Conservation (phyloP, 1,284 basidiomycete genomes). For the Cystobasidium pallidum region DNA sequence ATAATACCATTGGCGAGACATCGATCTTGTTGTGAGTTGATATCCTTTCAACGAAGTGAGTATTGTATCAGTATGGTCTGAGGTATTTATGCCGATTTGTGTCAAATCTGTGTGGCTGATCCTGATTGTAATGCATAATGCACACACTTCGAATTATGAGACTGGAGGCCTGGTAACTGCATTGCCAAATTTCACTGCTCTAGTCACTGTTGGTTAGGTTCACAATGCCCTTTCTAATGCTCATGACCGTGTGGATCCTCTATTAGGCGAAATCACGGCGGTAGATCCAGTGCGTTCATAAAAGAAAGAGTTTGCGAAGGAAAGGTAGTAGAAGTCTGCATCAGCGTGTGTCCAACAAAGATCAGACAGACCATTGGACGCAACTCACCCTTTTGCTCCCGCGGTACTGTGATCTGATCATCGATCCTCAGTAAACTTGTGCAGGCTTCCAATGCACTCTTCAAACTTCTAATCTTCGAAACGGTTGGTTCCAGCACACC, state of each 20-base stretch:
- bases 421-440: slow-evolving; percentile 77
- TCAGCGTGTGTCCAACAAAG: neutral
- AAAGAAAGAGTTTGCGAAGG: neutral
- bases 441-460: slow-evolving; percentile 95
- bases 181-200: slow-evolving; percentile 7
- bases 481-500: slow-evolving; percentile 96
- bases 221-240: slow-evolving; percentile 17
- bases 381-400: slow-evolving; percentile 40
- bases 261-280: neutral
- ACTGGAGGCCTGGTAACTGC: slow-evolving; percentile 4
- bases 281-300: neutral
- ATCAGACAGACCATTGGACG: no score
- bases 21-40: no score
- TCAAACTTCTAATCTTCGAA: slow-evolving; percentile 94
- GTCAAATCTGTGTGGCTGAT: no score
- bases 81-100: no score
- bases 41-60: no score
- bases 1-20: no score
- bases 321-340: neutral
- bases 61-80: no score
- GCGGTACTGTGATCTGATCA: slow-evolving; percentile 41
- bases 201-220: neutral
- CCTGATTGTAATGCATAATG: no score
- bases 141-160: no score
- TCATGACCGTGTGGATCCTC: slow-evolving; percentile 35